Evolutionary conservation across 306 rosid species (phyloP).

Genomic region (Begonia fuchsioides): DNA sequence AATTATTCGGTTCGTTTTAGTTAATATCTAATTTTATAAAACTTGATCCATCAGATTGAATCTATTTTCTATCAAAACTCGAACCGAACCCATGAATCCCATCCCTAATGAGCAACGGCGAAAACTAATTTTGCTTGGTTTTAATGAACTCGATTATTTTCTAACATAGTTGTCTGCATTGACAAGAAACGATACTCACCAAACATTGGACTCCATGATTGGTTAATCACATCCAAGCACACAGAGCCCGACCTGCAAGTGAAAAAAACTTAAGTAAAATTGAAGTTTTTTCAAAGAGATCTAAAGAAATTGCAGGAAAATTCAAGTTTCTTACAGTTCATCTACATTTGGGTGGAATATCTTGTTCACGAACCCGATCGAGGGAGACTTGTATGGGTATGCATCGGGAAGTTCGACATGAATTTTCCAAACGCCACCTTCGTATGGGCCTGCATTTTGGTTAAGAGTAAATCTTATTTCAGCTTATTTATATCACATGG

Average conservation of each 20-base stretch:
- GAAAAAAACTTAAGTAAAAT: background rate
- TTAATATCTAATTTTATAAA: too few species aligned
- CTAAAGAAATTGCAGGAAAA: background rate
- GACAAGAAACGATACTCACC: conserved; percentile 27
- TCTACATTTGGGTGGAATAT: conserved; percentile 97
- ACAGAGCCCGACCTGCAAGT: conserved; percentile 93
- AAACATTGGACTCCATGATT: conserved; percentile 99
- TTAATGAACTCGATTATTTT: too few species aligned
- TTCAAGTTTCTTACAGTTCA: conserved; percentile 62
- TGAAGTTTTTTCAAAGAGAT: background rate
- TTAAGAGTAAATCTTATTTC: too few species aligned
- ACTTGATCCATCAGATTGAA: too few species aligned
- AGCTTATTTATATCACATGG: too few species aligned
- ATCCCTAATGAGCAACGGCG: too few species aligned
- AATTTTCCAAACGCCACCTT: conserved; percentile 94
- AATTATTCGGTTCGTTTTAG: too few species aligned
- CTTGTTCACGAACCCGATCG: conserved; percentile 89
- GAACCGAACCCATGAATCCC: too few species aligned
- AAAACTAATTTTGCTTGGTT: too few species aligned
- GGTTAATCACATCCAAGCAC: conserved; percentile 97
- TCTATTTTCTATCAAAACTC: too few species aligned
- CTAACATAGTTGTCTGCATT: too few species aligned
- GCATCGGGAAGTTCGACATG: conserved; percentile 98
- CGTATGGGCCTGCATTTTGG: conserved; percentile 64
- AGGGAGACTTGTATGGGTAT: conserved; percentile 97